phyloP scores from a whole-genome alignment of 306 rosid species.

The Rosa persica region DNA sequence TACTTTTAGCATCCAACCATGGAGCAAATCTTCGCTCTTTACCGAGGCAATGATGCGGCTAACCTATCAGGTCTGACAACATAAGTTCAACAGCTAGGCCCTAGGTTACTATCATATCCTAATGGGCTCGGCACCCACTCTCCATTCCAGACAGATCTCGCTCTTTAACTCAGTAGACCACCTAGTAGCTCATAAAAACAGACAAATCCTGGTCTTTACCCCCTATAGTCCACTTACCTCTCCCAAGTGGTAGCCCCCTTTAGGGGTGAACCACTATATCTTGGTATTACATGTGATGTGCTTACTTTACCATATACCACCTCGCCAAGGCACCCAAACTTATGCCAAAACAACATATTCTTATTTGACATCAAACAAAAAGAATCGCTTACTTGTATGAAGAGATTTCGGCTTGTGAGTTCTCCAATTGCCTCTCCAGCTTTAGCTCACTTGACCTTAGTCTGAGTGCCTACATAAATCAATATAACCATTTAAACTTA shows the following conservation, averaged over 20 bases:
- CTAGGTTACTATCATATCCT: not conserved
- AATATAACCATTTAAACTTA: not conserved
- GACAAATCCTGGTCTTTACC: not conserved
- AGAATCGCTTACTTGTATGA: constrained; percentile 59
- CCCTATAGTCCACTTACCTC: not conserved
- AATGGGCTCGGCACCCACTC: not conserved
- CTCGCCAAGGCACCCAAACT: not conserved
- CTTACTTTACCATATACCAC: not conserved
- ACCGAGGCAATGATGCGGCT: not conserved
- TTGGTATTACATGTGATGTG: not conserved
- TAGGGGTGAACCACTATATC: not conserved
- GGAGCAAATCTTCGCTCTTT: not conserved
- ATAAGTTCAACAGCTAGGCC: not conserved
- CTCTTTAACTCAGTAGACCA: not conserved
- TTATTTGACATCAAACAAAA: constrained; percentile 17
- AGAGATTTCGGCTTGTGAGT: constrained; percentile 71
- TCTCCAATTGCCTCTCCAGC: constrained; percentile 91
- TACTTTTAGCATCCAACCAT: not conserved
- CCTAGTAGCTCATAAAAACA: not conserved
- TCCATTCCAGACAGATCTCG: not conserved
- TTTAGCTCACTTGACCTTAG: constrained; percentile 88
- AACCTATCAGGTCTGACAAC: not conserved
- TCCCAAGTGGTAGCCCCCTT: not conserved
- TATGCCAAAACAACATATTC: not conserved
- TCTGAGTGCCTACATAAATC: constrained; percentile 70